Conservation (phyloP, 2,329 filamentous ascomycete species). For the Neofusicoccum sp. region DNA sequence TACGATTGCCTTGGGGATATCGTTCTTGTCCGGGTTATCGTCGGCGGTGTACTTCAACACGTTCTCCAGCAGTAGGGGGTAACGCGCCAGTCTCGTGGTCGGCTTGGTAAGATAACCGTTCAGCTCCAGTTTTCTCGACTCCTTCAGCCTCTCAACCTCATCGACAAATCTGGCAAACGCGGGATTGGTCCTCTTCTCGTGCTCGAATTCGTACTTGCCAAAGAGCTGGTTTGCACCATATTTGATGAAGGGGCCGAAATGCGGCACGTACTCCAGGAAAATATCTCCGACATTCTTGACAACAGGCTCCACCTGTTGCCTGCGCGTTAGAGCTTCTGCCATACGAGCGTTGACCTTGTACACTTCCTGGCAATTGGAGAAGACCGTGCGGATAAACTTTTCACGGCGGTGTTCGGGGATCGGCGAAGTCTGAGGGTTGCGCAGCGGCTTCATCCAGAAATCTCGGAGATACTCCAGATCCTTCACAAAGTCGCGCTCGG, state of each 20-base stretch:
- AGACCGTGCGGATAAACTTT: slow-evolving; percentile 90
- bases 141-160: slow-evolving; percentile 92
- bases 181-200: slow-evolving; percentile 84
- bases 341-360: slow-evolving; percentile 88
- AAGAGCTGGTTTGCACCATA: slow-evolving; percentile 96
- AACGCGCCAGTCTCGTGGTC: slow-evolving; percentile 90
- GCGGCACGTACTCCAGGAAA: slow-evolving; percentile 87
- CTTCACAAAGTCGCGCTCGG: slow-evolving; percentile 97
- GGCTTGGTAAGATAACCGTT: slow-evolving; percentile 98
- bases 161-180: slow-evolving; percentile 91
- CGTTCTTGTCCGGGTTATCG: slow-evolving; percentile 84
- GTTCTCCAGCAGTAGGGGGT: slow-evolving; percentile 88
- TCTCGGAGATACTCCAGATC: slow-evolving; percentile 96
- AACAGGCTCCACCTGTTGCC: slow-evolving; percentile 88
- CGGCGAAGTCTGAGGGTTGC: slow-evolving; percentile 70
- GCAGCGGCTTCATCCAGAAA: slow-evolving; percentile 95
- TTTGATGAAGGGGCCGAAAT: slow-evolving; percentile 93
- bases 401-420: slow-evolving; percentile 87
- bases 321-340: slow-evolving; percentile 81
- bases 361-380: slow-evolving; percentile 94
- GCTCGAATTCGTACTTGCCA: slow-evolving; percentile 97
- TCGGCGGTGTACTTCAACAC: slow-evolving; percentile 90
- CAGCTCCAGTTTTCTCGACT: slow-evolving; percentile 93
- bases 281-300: slow-evolving; percentile 91
- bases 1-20: slow-evolving; percentile 85